Evolutionary conservation across 805 yeast species (phyloP).

Genomic region (Ogataea philodendri): DNA sequence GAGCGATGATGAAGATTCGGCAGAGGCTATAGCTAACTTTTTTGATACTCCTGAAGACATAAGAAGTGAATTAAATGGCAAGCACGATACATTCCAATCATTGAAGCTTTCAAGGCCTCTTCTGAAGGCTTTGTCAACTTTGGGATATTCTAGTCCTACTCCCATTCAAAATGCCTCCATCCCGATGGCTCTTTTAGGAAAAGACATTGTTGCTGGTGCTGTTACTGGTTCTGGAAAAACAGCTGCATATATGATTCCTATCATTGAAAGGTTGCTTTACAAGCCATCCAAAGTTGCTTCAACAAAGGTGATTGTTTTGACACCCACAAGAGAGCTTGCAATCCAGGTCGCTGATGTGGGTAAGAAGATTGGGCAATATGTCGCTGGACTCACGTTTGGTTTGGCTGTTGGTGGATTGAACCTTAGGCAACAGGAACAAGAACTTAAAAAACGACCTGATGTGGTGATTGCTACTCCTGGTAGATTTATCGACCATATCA

Average conservation of each 20-base stretch:
- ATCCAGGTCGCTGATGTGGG: slow-evolving; percentile 96
- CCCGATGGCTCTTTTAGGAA: slow-evolving; percentile 90
- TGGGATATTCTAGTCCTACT: slow-evolving; percentile 86
- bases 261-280: slow-evolving; percentile 84
- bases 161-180: slow-evolving; percentile 93
- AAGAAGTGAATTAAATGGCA: slow-evolving; percentile 3
- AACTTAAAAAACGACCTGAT: slow-evolving; percentile 89
- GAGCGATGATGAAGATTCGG: slow-evolving; percentile 55
- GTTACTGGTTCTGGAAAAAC: slow-evolving; percentile 99
- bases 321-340: slow-evolving; percentile 98
- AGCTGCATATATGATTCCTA: slow-evolving; percentile 96
- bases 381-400: slow-evolving; percentile 78
- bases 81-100: slow-evolving; percentile 68
- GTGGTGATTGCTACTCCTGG: slow-evolving; percentile 98
- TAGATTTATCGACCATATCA: slow-evolving; percentile 92
- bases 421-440: slow-evolving; percentile 92
- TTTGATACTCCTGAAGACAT: slow-evolving; percentile 58
- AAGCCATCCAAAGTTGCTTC: slow-evolving; percentile 84
- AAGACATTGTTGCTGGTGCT: slow-evolving; percentile 98
- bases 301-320: slow-evolving; percentile 84
- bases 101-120: slow-evolving; percentile 87
- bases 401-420: slow-evolving; percentile 98
- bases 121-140: slow-evolving; percentile 71
- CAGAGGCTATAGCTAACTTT: slow-evolving; percentile 79
- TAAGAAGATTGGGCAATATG: slow-evolving; percentile 73